A percentile compares a stretch with the other conserved stretches of the same genome.
Evolutionary conservation across 2,329 filamentous ascomycete genomes (phyloP).

Genomic region (Colletotrichum lindemuthianum): DNA sequence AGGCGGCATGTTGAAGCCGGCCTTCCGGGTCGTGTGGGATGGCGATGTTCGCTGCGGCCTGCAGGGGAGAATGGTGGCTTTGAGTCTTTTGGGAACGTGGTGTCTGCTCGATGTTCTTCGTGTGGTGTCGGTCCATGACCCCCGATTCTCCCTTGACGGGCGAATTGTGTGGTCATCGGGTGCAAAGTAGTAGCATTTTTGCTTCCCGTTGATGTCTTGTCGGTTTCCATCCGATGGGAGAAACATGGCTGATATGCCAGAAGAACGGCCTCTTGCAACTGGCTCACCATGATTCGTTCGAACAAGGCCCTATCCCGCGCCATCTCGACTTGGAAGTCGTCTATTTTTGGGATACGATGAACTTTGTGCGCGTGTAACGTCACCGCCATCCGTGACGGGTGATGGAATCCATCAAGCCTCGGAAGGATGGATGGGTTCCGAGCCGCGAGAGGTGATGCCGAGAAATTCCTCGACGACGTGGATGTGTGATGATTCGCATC

Average conservation of each 20-base stretch:
- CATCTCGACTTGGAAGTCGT: neutral
- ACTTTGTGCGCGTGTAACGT: neutral
- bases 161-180: too few species aligned
- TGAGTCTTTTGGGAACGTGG: neutral
- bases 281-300: too few species aligned
- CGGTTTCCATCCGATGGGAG: too few species aligned
- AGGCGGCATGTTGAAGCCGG: constrained; percentile 16
- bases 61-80: constrained; percentile 22
- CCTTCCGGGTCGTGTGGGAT: constrained; percentile 21
- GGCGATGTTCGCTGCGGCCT: constrained; percentile 9
- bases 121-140: neutral
- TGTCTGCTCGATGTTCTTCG: neutral
- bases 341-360: constrained; percentile 22
- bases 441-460: neutral
- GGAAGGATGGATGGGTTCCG: neutral
- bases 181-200: too few species aligned
- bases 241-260: too few species aligned
- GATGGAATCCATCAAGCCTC: constrained; percentile 7
- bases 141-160: too few species aligned
- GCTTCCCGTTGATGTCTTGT: too few species aligned
- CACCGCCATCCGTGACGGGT: neutral
- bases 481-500: neutral
- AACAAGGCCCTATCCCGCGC: too few species aligned
- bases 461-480: constrained; percentile 22
- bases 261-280: too few species aligned